Base-by-base conservation (phyloP, 495 filamentous ascomycete species). In the Neurospora sp. region DNA sequence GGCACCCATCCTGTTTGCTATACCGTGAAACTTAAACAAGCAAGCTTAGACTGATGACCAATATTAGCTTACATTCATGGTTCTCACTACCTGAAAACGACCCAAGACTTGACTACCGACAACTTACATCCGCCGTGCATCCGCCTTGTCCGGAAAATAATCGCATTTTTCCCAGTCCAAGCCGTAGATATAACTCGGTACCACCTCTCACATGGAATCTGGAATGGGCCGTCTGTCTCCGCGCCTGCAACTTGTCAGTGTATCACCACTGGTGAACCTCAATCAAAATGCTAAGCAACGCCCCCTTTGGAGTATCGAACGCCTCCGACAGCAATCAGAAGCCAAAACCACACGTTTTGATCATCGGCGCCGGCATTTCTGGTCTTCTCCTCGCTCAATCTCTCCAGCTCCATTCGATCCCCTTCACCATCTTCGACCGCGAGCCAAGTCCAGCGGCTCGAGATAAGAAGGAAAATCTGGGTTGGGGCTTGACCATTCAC, bases 401-500 rank as follows among this genome's bases (percentile, higher is more conserved):
- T 54, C 86, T 91, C 27, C 82, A 83, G 70, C 84, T 84, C 44
- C 54, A 71, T 46, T 75, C 72, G 39, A 75, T 80, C 9, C 76
- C 84, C 1, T 88, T 85, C 75, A 78, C 77, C 38, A 79, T 90
- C 71, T 90, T 88, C 76, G 89, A 90, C 74, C 83, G 86, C 3
- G 88, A 90, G 76, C 75, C 82, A 66, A 77, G 79, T 71, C 73
- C 85, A 10, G 73, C 79, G 18, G 81, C 84, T 9, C 85, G 88
- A 16, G 84, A 81, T 16, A 59, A 59, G 11, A 59, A 59, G 48
- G 48, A 31, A 31, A 59, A 59, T 7, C 81, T 82, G 16, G 88
- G 89, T 73, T 90, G 89, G 88, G 88, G 87, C 1, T 77, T 90
- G 12, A 89, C 89, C 0, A 82, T 90, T 71, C 87, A 90, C 77